Evolutionary conservation across 306 rosid species (phyloP).

Genomic region (Medicago ruthenica): DNA sequence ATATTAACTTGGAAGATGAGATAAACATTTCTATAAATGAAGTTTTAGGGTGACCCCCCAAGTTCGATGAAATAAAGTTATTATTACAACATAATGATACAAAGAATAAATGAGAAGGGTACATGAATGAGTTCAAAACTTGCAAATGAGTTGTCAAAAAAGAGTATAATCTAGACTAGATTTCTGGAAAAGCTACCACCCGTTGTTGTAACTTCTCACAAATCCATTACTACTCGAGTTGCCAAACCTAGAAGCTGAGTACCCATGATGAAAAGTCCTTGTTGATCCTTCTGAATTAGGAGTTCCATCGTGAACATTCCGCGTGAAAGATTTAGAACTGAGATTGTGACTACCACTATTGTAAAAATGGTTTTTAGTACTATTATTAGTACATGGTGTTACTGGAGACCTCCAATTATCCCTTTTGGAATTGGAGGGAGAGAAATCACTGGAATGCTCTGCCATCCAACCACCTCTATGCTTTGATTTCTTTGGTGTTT

Average conservation of each 20-base stretch:
- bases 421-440: slow-evolving; percentile 42
- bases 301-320: slow-evolving; percentile 40
- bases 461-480: slow-evolving; percentile 50
- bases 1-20: background rate
- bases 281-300: slow-evolving; percentile 50
- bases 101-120: background rate
- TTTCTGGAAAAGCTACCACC: slow-evolving; percentile 55
- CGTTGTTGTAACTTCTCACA: slow-evolving; percentile 51
- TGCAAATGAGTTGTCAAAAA: background rate
- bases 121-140: slow-evolving; percentile 4
- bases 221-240: slow-evolving; percentile 47
- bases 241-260: slow-evolving; percentile 63
- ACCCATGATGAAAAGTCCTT: slow-evolving; percentile 46
- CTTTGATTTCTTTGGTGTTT: slow-evolving; percentile 46
- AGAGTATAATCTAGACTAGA: background rate
- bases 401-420: slow-evolving; percentile 51
- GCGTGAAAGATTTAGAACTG: slow-evolving; percentile 40
- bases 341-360: slow-evolving; percentile 47
- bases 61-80: background rate
- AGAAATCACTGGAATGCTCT: slow-evolving; percentile 58
- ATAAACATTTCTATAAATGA: slow-evolving; percentile 5
- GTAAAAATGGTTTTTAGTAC: slow-evolving; percentile 27
- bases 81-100: slow-evolving; percentile 8
- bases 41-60: background rate
- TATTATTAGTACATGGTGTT: slow-evolving; percentile 48